Base-by-base conservation (phyloP, 192 early-diverging fungal genomes). In the Dissophora globulifera region DNA sequence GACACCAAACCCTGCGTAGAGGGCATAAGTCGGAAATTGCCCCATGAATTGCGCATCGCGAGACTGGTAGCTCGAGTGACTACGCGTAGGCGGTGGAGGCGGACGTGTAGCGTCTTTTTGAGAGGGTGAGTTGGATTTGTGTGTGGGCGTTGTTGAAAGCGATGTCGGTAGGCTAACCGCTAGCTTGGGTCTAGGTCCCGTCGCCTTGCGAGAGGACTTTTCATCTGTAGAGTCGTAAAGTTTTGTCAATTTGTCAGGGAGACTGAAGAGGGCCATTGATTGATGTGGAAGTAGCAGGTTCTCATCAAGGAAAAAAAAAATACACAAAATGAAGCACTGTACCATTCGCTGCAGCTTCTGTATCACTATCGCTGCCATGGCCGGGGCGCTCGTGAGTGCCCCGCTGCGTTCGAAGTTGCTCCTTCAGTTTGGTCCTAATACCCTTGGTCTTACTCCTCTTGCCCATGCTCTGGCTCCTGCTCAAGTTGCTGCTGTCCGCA, bases 331-430 rank as follows among this genome's bases (percentile, higher is more conserved):
- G n/a, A n/a, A n/a, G n/a, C n/a, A n/a, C n/a, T n/a, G n/a, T n/a
- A n/a, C n/a, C n/a, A n/a, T n/a, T n/a, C n/a, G n/a, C n/a, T n/a
- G 25, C 17, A 33, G 27, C 15, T 15, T 69, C 67, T 2, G 67
- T 22, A 19, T 69, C 67, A 26, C 67, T 69, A 12, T 69, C 67
- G 19, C 67, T 68, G 66, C 33, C 30, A 68, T 49, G 22, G 46
- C 56, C n/a, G n/a, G n/a, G n/a, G n/a, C n/a, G n/a, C n/a, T n/a
- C n/a, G n/a, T n/a, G n/a, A n/a, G n/a, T n/a, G n/a, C n/a, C n/a
- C n/a, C n/a, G n/a, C n/a, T n/a, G n/a, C n/a, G n/a, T n/a, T n/a
- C n/a, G n/a, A n/a, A n/a, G n/a, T n/a, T n/a, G n/a, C n/a, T n/a
- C 13, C 13, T 38, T 38, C 7, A 38, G 35, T 38, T 13, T 13